Percentiles rank a stretch among this genome's conserved stretches.
phyloP scores from a whole-genome alignment of 352 stramenopile genomes.

The Globisporangium abappressorium region DNA sequence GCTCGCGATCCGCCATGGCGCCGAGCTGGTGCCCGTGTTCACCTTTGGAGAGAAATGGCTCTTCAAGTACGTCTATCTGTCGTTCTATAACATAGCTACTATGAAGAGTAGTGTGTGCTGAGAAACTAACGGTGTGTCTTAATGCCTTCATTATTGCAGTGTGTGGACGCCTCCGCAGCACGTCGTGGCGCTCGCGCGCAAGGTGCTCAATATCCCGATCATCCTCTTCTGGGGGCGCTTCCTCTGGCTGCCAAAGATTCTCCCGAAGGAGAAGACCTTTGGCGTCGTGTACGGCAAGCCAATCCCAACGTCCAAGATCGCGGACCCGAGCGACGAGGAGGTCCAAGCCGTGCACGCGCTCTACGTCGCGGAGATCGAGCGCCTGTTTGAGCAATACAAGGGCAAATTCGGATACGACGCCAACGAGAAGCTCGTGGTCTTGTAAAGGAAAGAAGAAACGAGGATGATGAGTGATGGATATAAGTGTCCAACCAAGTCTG shows the following conservation, averaged over 20 bases:
- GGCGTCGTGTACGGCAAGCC: slow-evolving; percentile 76
- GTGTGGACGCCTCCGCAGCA: slow-evolving; percentile 10
- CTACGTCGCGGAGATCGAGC: slow-evolving; percentile 15
- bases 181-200: slow-evolving; percentile 7
- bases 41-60: slow-evolving; percentile 83
- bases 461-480: not conserved
- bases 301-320: slow-evolving; percentile 46
- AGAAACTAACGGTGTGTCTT: too few species aligned
- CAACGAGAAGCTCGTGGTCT: not conserved
- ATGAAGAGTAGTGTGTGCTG: too few species aligned
- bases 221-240: slow-evolving; percentile 26
- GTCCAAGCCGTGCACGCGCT: slow-evolving; percentile 42
- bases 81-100: too few species aligned
- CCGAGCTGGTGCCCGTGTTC: slow-evolving; percentile 74
- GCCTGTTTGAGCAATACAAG: not conserved
- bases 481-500: not conserved
- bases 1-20: slow-evolving; percentile 70
- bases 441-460: not conserved
- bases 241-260: slow-evolving; percentile 67
- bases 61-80: slow-evolving; percentile 35
- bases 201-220: slow-evolving; percentile 12
- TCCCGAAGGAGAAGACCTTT: slow-evolving; percentile 59
- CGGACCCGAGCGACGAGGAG: slow-evolving; percentile 59
- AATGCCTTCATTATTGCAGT: too few species aligned
- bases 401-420: not conserved